phyloP scores from a whole-genome alignment of 2,329 filamentous ascomycete species.

The Ilyonectria robusta region DNA sequence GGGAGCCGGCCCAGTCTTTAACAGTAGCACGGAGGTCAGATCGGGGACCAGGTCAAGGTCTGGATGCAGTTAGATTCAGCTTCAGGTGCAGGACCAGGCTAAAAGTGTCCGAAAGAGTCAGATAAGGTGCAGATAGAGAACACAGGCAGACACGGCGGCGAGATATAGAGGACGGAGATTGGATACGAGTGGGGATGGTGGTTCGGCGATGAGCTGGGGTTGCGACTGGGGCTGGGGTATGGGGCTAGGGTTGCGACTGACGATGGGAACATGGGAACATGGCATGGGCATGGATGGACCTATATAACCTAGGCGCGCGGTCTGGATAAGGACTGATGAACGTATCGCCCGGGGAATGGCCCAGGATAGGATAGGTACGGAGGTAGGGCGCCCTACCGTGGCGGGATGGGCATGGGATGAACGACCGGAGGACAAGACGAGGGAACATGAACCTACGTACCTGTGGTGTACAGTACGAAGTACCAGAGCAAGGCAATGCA shows the following conservation, averaged over 20 bases:
- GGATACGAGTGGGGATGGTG: conserved; percentile 32
- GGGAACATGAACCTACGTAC: conserved; percentile 11
- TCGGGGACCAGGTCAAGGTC: conserved; percentile 5
- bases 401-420: neutral
- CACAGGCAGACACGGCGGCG: conserved; percentile 24
- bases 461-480: conserved; percentile 8
- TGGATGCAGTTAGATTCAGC: conserved; percentile 24
- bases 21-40: conserved; percentile 3
- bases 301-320: conserved; percentile 18
- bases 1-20: conserved; percentile 20
- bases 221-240: conserved; percentile 36
- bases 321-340: conserved; percentile 21
- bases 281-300: conserved; percentile 26
- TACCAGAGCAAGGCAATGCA: conserved; percentile 12
- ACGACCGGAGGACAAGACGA: neutral
- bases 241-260: conserved; percentile 37
- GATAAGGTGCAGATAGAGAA: conserved; percentile 39
- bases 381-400: neutral
- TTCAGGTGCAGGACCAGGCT: conserved; percentile 11
- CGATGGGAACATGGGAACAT: conserved; percentile 5
- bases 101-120: conserved; percentile 20
- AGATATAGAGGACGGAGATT: conserved; percentile 33
- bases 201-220: conserved; percentile 38
- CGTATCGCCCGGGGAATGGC: neutral
- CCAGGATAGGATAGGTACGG: conserved; percentile 8